Percentiles rank a stretch among this genome's conserved stretches.
These are phyloP conservation scores for Penicillium fuscoglaucum DNA, from an alignment of 2,329 filamentous ascomycete species.

Conservation along the genomic window DNA sequence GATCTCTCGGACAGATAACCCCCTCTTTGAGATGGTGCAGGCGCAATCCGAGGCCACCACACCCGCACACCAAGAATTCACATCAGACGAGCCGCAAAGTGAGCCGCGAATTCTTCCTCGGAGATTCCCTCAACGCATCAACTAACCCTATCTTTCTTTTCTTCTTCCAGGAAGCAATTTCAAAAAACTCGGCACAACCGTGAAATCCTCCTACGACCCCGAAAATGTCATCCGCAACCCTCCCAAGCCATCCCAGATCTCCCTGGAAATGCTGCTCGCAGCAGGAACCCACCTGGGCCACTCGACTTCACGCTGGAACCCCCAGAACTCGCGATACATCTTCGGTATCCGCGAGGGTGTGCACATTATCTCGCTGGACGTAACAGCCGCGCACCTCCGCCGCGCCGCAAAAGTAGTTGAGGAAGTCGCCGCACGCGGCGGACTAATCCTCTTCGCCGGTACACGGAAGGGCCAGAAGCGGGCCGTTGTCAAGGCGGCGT, in stretches of 20 bases:
- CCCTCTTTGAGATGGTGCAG: slow-evolving; percentile 17
- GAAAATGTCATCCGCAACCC: slow-evolving; percentile 61
- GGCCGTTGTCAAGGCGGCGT: slow-evolving; percentile 76
- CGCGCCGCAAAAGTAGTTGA: slow-evolving; percentile 89
- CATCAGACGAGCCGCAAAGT: slow-evolving; percentile 25
- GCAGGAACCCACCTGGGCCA: slow-evolving; percentile 89
- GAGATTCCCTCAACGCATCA: neutral
- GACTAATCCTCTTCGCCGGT: slow-evolving; percentile 86
- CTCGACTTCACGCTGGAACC: slow-evolving; percentile 89
- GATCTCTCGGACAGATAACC: slow-evolving; percentile 11
- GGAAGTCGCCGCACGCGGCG: slow-evolving; percentile 78
- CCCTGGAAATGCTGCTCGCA: slow-evolving; percentile 86
- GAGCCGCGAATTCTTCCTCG: slow-evolving; percentile 15
- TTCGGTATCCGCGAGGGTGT: slow-evolving; percentile 84
- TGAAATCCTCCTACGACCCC: slow-evolving; percentile 34
- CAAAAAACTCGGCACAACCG: slow-evolving; percentile 33
- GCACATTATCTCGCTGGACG: slow-evolving; percentile 90
- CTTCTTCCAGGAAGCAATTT: slow-evolving; percentile 32
- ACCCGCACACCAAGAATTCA: slow-evolving; percentile 1
- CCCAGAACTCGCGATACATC: slow-evolving; percentile 90
- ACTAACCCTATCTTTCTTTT: neutral
- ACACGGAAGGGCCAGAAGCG: slow-evolving; percentile 79
- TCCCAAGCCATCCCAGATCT: slow-evolving; percentile 74
- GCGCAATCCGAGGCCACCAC: slow-evolving; percentile 6
- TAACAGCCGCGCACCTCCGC: slow-evolving; percentile 84